A percentile compares a stretch with the other conserved stretches of the same genome.
phyloP scores from a whole-genome alignment of 768 basidiomycete species.

The Suillus clintonianus region DNA sequence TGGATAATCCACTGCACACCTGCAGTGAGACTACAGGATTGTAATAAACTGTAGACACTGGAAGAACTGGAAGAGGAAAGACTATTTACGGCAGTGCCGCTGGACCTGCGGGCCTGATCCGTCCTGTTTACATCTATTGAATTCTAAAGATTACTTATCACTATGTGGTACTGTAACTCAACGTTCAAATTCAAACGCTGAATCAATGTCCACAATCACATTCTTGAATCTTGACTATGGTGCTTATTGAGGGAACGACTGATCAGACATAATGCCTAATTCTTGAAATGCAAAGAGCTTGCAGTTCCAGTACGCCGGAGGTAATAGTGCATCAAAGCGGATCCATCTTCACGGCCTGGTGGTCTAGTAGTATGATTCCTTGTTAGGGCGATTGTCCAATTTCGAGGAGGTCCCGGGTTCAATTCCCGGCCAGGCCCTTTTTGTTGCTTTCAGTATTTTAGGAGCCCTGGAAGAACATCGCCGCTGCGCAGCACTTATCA shows the following conservation, averaged over 20 bases:
- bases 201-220: neutral
- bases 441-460: slow-evolving; percentile 9
- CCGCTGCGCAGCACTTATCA: no score
- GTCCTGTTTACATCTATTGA: slow-evolving; percentile 32
- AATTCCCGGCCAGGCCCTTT: slow-evolving; percentile 78
- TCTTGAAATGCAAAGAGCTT: neutral
- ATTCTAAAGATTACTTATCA: slow-evolving; percentile 22
- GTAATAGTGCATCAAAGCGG: neutral
- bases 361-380: slow-evolving; percentile 70
- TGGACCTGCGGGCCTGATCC: slow-evolving; percentile 6
- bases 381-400: slow-evolving; percentile 44
- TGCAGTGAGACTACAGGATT: neutral
- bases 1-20: slow-evolving; percentile 3
- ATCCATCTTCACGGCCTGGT: slow-evolving; percentile 41
- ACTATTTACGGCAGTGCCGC: neutral
- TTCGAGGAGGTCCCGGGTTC: slow-evolving; percentile 84
- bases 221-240: neutral
- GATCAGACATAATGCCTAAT: neutral
- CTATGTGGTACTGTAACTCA: neutral
- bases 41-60: neutral
- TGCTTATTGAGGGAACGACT: neutral
- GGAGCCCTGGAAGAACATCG: no score
- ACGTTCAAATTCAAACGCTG: neutral
- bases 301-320: neutral
- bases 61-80: neutral